Evolutionary conservation across 2,329 filamentous ascomycete genomes (phyloP), one percentile per base, ranked within the genome.

Genomic region (Coniochaeta ligniaria): DNA sequence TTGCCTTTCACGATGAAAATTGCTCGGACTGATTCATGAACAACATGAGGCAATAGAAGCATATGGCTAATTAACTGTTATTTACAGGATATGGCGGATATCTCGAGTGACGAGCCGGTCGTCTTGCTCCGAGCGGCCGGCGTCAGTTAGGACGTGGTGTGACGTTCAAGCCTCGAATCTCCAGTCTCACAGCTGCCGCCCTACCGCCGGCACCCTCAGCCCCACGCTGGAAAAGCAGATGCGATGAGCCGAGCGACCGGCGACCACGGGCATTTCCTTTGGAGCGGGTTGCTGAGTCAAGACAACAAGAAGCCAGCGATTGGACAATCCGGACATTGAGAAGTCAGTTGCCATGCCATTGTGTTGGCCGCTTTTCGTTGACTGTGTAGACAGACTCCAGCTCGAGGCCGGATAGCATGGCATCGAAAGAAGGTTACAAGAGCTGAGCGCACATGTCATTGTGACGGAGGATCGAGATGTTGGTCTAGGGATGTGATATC

Each of bases 141-240:
- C 24, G 2, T 16, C 24, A 17, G 47, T 52, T 52, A 52, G 22
- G 12, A 31, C 6, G 7, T 52, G 24, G 14, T 52, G 47, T 28
- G 47, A 16, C 47, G 3, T 2, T 52, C 14, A 9, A 31, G 47
- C 47, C 16, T 26, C 47, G 22, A 52, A 52, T 2, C 9, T 24
- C 45, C 24, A 14, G 20, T 47, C n/a, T 3, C 12, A 52, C 22
- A 52, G 24, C 26, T 36, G 8, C 35, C 47, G 26, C 47, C 47
- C 26, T 52, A 24, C 47, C 45, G 45, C 28, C 28, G 28, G 28
- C 28, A n/a, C 47, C 20, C 47, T 52, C 54, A 56, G 54, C 54
- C 35, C 54, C 54, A 56, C 54, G 33, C 54, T 22, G 54, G 54
- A 56, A 56, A 56, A 56, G 54, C 35, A 56, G 28, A 35, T 38